Percentiles rank a stretch among this genome's conserved stretches.
Evolutionary conservation across 225 moss, liverwort and hornwort species (phyloP).

Genomic region (Bryoerythrophyllum caledonicum): DNA sequence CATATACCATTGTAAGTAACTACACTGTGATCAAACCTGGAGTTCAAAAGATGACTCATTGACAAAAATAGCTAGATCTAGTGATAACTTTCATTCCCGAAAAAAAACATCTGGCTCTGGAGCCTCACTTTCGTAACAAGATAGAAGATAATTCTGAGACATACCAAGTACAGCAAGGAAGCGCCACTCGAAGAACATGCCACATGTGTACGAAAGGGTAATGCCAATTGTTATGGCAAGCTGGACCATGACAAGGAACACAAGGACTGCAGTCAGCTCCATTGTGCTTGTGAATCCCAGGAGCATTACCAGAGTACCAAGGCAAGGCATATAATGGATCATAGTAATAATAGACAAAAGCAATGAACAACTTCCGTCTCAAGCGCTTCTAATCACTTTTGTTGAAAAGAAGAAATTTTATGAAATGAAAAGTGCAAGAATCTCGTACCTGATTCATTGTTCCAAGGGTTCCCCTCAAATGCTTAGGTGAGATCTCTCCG

Average conservation of each 20-base stretch:
- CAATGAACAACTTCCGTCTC: slow-evolving; percentile 8
- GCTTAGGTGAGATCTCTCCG: slow-evolving; percentile 73
- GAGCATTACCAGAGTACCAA: neutral
- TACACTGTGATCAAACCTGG: neutral
- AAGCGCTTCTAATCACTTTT: too few species aligned
- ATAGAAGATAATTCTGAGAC: slow-evolving; percentile 20
- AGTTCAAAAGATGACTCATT: neutral
- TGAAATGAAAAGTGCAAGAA: slow-evolving; percentile 7
- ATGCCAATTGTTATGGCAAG: slow-evolving; percentile 66
- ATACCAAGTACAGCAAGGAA: slow-evolving; percentile 66
- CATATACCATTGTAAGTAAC: neutral
- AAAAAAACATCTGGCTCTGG: neutral
- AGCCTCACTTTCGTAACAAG: neutral
- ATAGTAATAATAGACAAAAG: neutral
- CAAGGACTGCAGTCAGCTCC: slow-evolving; percentile 17
- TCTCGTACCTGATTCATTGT: slow-evolving; percentile 82
- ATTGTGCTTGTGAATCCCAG: neutral
- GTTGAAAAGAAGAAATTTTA: neutral
- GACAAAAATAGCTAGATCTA: neutral
- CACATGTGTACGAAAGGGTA: slow-evolving; percentile 61
- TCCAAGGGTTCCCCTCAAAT: slow-evolving; percentile 77
- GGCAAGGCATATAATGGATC: neutral
- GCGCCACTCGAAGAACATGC: slow-evolving; percentile 75
- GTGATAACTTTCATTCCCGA: slow-evolving; percentile 1
- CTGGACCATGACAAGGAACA: slow-evolving; percentile 41